A percentile compares a stretch with the other conserved stretches of the same genome.
phyloP scores from a whole-genome alignment of 2,329 filamentous ascomycete genomes.

The Phialophora expanda region DNA sequence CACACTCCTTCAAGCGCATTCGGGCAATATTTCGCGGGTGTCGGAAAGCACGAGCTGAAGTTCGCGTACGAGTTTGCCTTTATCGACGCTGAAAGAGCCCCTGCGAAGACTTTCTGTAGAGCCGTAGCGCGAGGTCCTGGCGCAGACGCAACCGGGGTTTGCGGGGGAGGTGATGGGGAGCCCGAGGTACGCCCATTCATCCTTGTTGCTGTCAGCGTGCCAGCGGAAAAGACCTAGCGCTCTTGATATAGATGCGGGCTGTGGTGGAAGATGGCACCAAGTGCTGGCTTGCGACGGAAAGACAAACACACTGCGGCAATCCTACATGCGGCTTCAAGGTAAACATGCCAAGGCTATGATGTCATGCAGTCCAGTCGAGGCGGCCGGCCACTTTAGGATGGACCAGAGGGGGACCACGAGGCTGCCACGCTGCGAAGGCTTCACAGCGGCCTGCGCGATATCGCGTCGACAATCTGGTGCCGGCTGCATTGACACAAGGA shows the following conservation, averaged over 20 bases:
- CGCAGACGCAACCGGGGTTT: slow-evolving; percentile 59
- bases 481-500: background rate
- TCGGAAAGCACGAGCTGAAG: slow-evolving; percentile 68
- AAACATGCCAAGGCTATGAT: slow-evolving; percentile 23
- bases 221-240: background rate
- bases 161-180: slow-evolving; percentile 59
- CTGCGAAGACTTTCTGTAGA: slow-evolving; percentile 64
- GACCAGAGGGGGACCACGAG: background rate
- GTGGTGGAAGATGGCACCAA: background rate
- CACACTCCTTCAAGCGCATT: slow-evolving; percentile 62
- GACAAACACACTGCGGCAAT: background rate
- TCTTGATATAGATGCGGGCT: background rate
- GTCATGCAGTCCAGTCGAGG: background rate
- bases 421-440: background rate
- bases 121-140: slow-evolving; percentile 66
- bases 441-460: background rate
- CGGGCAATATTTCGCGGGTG: slow-evolving; percentile 62
- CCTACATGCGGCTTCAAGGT: background rate
- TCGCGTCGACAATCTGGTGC: background rate
- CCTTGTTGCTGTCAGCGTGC: background rate
- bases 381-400: background rate
- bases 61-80: slow-evolving; percentile 66
- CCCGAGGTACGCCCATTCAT: slow-evolving; percentile 34
- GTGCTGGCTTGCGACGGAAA: background rate
- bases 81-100: slow-evolving; percentile 65